Base-by-base conservation (phyloP, 108 stramenopile genomes). In the Nitzschia palea region DNA sequence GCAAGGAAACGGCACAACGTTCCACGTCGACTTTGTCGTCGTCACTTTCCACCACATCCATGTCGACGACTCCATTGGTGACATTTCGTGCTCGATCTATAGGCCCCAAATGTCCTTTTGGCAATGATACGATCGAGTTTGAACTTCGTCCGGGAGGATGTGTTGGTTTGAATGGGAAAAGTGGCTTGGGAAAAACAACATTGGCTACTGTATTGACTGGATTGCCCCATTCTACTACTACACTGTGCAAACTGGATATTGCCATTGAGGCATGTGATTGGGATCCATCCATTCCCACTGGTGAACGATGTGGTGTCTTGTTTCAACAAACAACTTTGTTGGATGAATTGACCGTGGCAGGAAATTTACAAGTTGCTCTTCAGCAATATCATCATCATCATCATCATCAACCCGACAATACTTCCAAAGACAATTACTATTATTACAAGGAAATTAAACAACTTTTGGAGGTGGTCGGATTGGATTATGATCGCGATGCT, bases 301-400 rank as follows among this genome's bases (percentile, higher is more conserved):
- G 65, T 6, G 91, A 87, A 67, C 76, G 86, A 14, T 83, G 83
- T 18, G 91, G 91, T 34, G 84, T 89, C 54, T 37, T 92, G 35
- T 92, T 92, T 68, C 91, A 92, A 69, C 82, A 86, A 62, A 92
- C 91, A 4, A 92, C 91, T 36, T 45, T 92, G 44, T 50, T 92
- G 35, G 91, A 92, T 71, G 86, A 83, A 3, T 48, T 92, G 30
- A 87, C 86, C 1, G 86, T 92, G 0, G 91, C 86, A 0, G 91
- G 86, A 2, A 92, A 92, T 67, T 72, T 92, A 14, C 60, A 67
- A 29, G 68, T 86, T 2, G 91, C 91, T 4, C 55, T 92, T 26
- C 76, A 86, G 35, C 8, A 54, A 1, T 62, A 69, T 30, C 54
- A 29, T 32, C 10, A 25, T 3, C 23, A 6, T 10, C 54, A 44